These are phyloP conservation scores for Strigomonas culicis DNA, from an alignment of 208 protist species.

Conservation along the genomic window DNA sequence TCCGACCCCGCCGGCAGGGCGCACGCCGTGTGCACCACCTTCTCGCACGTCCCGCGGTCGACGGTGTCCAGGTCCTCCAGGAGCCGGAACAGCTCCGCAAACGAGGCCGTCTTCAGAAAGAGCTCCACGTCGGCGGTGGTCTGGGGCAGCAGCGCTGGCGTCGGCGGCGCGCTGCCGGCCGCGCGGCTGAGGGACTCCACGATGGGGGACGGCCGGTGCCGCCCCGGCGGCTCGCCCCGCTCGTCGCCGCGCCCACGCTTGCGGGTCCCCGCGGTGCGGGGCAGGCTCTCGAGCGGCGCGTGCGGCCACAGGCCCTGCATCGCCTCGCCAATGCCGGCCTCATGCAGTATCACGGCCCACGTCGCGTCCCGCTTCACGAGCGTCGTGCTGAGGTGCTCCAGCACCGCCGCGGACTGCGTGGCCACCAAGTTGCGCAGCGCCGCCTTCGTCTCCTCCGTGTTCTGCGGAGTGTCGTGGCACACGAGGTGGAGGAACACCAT, in stretches of 20 bases:
- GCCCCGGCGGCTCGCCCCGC: too few relatives aligned
- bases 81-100: conserved; percentile 16
- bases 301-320: conserved; percentile 21
- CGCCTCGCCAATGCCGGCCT: conserved; percentile 51
- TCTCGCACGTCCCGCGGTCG: too few relatives aligned
- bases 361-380: conserved; percentile 36
- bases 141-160: conserved; percentile 19
- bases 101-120: not conserved
- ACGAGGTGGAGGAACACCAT: conserved; percentile 59
- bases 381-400: conserved; percentile 33
- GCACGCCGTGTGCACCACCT: too few relatives aligned
- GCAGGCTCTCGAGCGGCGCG: not conserved
- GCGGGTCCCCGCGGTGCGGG: not conserved
- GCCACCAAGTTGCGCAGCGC: conserved; percentile 44
- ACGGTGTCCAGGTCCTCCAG: conserved; percentile 10
- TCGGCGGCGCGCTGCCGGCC: conserved; percentile 14
- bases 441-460: conserved; percentile 26
- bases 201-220: conserved; percentile 9
- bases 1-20: not conserved
- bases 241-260: not conserved
- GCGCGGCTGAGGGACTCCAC: conserved; percentile 19
- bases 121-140: not conserved
- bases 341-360: conserved; percentile 51
- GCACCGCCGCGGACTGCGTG: conserved; percentile 19
- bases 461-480: conserved; percentile 27